A percentile compares a stretch with the other conserved stretches of the same genome.
Conservation (phyloP, 2,329 filamentous ascomycete species). For the Lasiodiplodia sp. region DNA sequence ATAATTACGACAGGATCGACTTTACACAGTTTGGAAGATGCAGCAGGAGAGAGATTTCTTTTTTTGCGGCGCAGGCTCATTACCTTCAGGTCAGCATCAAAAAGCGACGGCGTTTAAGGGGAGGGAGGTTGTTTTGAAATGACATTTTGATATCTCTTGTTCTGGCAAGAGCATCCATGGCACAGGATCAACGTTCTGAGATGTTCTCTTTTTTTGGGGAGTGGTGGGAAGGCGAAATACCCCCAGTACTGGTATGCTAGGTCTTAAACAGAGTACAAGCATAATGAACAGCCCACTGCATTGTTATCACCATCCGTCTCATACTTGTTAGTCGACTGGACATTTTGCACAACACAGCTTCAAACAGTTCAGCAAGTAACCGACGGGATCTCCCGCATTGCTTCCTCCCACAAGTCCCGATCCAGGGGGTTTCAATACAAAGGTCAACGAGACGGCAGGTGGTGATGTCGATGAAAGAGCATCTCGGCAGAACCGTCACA, state of each 20-base stretch:
- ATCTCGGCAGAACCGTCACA: not conserved
- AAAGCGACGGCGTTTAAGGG: constrained; percentile 24
- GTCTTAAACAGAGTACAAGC: constrained; percentile 1
- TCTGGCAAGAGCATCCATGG: not conserved
- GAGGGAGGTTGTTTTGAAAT: not conserved
- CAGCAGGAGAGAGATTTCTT: not conserved
- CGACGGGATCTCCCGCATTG: not conserved
- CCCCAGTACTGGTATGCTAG: not conserved
- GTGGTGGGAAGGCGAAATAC: not conserved
- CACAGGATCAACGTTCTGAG: not conserved
- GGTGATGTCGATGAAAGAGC: not conserved
- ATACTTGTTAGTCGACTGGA: not conserved
- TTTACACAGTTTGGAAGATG: not conserved
- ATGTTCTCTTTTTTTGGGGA: not conserved
- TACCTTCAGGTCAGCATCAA: constrained; percentile 17
- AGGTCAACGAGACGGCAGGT: not conserved
- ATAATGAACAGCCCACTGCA: constrained; percentile 9
- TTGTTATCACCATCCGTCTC: not conserved
- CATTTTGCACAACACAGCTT: not conserved
- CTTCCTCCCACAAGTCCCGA: not conserved
- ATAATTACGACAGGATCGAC: not conserved
- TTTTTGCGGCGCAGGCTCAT: constrained; percentile 10
- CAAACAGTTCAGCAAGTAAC: not conserved
- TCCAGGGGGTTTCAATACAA: not conserved
- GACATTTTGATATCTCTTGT: not conserved